These are phyloP conservation scores for Geosiphon pyriformis DNA, from an alignment of 192 early-diverging fungal species.

Conservation along the genomic window DNA sequence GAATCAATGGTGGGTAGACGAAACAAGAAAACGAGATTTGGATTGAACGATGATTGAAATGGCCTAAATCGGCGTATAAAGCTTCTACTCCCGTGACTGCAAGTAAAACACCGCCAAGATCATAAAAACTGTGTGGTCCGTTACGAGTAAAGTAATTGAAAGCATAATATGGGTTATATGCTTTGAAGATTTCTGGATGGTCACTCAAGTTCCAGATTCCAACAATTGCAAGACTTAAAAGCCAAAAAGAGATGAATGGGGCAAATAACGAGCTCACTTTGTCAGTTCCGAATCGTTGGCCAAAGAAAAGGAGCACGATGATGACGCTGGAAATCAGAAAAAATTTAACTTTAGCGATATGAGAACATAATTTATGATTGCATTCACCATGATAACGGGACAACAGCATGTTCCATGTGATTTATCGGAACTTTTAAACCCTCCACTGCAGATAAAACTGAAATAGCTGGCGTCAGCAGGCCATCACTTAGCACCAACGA, in stretches of 20 bases:
- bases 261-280: slow-evolving; percentile 33
- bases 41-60: slow-evolving; percentile 44
- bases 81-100: slow-evolving; percentile 52
- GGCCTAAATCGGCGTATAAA: slow-evolving; percentile 54
- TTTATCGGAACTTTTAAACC: background rate
- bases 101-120: slow-evolving; percentile 44
- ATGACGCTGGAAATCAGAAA: slow-evolving; percentile 18
- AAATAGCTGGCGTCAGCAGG: slow-evolving; percentile 23
- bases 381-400: background rate
- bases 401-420: background rate
- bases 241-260: slow-evolving; percentile 47
- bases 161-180: slow-evolving; percentile 43
- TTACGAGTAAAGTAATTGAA: slow-evolving; percentile 30
- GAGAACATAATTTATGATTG: too few species aligned
- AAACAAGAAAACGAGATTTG: slow-evolving; percentile 39
- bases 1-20: slow-evolving; percentile 42
- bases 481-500: slow-evolving; percentile 2
- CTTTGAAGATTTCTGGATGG: slow-evolving; percentile 32
- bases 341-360: too few species aligned
- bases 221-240: slow-evolving; percentile 35
- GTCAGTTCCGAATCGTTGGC: slow-evolving; percentile 46
- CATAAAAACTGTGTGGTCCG: slow-evolving; percentile 24
- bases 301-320: slow-evolving; percentile 38
- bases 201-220: slow-evolving; percentile 46
- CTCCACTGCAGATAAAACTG: background rate